Evolutionary conservation across 352 stramenopile species (phyloP), one percentile per base, ranked within the genome.

Genomic region (Pythium utonaiense): DNA sequence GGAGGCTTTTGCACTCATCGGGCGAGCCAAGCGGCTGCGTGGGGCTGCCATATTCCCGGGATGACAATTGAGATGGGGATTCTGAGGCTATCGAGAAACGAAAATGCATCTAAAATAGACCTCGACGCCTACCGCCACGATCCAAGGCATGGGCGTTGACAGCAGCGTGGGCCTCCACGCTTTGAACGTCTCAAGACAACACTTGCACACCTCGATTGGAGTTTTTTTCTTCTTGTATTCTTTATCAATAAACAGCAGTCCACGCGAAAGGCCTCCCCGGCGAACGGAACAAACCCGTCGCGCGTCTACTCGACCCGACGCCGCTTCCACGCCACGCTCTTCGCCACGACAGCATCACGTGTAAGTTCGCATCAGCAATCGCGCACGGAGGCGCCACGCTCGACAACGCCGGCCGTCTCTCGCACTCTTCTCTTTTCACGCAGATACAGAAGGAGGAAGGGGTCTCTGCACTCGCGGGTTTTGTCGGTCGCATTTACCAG

Each of bases 1-100:
- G 0, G 71, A 69, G 9, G 58, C 74, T 38, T 74, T 86, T 21
- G 76, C 77, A 60, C 80, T 89, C 66, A 73, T 82, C 1, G 77
- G 80, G 6, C 78, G 65, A 53, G 64, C 40, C 2, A 36, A 17
- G 13, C 33, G 63, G 25, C 38, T 17, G 50, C 49, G 38, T 4
- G 40, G 16, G n/a, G 40, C 40, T 16, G 21, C n/a, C 40, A 47
- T 47, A 13, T 13, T 47, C 17, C 5, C 16, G 5, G 12, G 16
- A 9, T 24, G 7, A 31, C 45, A 10, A 57, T 40, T 7, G 16
- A 25, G 16, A 47, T 47, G 40, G 5, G 12, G n/a, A 27, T 47
- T 47, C 21, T 3, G 7, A 9, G 5, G 8, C 3, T 13, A 25
- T 17, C 12, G n/a, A 25, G 40, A 47, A 14, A 47, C 40, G 40